Evolutionary conservation across 805 yeast species (phyloP).

Genomic region (Yamadazyma scolyti): DNA sequence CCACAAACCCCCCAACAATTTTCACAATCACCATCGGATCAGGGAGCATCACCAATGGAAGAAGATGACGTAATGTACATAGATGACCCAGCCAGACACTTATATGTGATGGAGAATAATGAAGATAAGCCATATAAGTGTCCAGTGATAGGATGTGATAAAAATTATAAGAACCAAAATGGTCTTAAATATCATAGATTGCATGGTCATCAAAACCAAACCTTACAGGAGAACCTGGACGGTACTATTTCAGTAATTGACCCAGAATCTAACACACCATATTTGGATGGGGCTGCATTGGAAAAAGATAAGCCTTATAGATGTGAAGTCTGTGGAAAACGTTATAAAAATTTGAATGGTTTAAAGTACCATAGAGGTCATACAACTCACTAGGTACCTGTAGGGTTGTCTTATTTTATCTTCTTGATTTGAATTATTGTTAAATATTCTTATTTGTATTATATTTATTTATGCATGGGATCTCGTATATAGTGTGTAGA

Average conservation of each 20-base stretch:
- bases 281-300: conserved; percentile 89
- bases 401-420: no score
- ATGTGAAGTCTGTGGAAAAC: conserved; percentile 96
- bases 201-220: conserved; percentile 97
- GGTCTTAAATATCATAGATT: conserved; percentile 93
- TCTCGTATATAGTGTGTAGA: no score
- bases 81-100: conserved; percentile 94
- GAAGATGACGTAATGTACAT: conserved; percentile 73
- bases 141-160: conserved; percentile 97
- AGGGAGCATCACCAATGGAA: conserved; percentile 31
- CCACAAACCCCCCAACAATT: conserved; percentile 16
- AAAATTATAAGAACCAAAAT: conserved; percentile 95
- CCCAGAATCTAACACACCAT: conserved; percentile 85
- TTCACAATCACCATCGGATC: conserved; percentile 12
- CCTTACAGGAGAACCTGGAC: conserved; percentile 83
- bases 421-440: background rate
- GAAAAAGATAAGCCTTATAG: conserved; percentile 98
- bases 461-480: conserved; percentile 5
- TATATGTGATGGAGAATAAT: conserved; percentile 87
- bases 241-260: conserved; percentile 91
- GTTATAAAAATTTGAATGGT: conserved; percentile 95
- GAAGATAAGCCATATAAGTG: conserved; percentile 95
- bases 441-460: conserved; percentile 1
- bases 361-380: conserved; percentile 97
- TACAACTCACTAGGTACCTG: conserved; percentile 74